A percentile compares a stretch with the other conserved stretches of the same genome.
phyloP scores from a whole-genome alignment of 1,284 basidiomycete genomes.

The Psilocybe mexicana region DNA sequence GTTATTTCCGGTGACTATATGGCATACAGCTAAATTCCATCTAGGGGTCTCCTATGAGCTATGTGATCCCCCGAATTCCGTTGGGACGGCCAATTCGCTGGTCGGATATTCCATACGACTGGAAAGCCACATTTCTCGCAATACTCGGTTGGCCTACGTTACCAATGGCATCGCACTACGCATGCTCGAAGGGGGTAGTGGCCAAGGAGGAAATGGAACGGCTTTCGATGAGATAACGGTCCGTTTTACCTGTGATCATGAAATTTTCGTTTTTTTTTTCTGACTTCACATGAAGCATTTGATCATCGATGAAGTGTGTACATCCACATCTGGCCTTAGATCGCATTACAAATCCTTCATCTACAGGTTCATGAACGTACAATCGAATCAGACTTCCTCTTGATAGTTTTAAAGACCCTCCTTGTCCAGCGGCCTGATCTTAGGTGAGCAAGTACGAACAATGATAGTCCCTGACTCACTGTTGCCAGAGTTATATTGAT shows the following conservation, averaged over 20 bases:
- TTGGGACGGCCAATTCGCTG: constrained; percentile 80
- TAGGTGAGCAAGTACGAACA: constrained; percentile 52
- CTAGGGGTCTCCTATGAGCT: constrained; percentile 85
- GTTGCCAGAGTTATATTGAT: constrained; percentile 83
- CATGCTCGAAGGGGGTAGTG: constrained; percentile 88
- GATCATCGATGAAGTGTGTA: constrained; percentile 80
- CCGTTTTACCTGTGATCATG: constrained; percentile 11
- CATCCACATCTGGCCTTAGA: constrained; percentile 6
- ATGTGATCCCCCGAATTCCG: constrained; percentile 81
- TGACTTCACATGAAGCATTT: constrained; percentile 65
- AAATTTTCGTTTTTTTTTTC: background rate
- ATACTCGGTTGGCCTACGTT: constrained; percentile 82
- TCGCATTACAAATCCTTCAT: constrained; percentile 1
- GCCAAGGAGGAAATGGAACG: constrained; percentile 63
- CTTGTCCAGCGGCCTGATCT: constrained; percentile 79
- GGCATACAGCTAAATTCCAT: background rate
- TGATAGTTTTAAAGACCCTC: constrained; percentile 94
- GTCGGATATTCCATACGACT: constrained; percentile 96
- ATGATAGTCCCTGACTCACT: background rate
- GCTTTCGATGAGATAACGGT: constrained; percentile 95
- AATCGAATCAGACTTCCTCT: constrained; percentile 96
- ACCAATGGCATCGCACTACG: constrained; percentile 96
- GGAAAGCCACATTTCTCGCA: constrained; percentile 84
- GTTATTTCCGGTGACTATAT: constrained; percentile 12
- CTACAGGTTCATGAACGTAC: constrained; percentile 90